Conservation (phyloP, 2,329 filamentous ascomycete genomes). For the Aspergillus sp. region DNA sequence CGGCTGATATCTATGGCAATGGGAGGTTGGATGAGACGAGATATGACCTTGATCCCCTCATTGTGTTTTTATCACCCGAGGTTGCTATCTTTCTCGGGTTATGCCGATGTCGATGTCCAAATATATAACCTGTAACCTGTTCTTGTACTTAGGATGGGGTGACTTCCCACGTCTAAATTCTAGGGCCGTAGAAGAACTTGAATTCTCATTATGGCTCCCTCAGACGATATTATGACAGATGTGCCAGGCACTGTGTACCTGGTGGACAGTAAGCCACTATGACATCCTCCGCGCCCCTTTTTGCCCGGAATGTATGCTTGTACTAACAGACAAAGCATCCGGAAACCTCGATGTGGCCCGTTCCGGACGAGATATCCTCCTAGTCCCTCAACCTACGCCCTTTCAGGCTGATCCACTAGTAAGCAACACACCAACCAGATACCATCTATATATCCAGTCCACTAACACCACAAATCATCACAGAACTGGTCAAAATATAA, state of each 20-base stretch:
- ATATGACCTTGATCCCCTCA: too few relatives aligned
- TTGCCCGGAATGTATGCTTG: not conserved
- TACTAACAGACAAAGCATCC: conserved; percentile 6
- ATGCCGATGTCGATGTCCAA: not conserved
- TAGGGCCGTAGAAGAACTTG: not conserved
- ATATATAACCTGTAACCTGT: not conserved
- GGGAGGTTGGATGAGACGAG: too few relatives aligned
- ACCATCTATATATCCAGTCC: not conserved
- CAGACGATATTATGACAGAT: conserved; percentile 16
- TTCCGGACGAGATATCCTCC: conserved; percentile 23
- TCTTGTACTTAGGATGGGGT: too few relatives aligned
- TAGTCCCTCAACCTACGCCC: conserved; percentile 26
- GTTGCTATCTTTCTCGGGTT: not conserved
- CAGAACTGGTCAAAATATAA: conserved; percentile 31
- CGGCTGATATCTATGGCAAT: not conserved
- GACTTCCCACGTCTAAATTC: not conserved
- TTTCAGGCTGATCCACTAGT: conserved; percentile 26
- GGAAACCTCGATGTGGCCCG: conserved; percentile 17
- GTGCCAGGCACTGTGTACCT: conserved; percentile 31
- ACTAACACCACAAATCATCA: not conserved
- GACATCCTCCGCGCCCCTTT: not conserved
- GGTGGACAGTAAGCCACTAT: conserved; percentile 19
- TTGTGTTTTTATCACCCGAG: not conserved
- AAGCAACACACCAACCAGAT: not conserved
- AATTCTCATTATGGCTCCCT: conserved; percentile 7